These are phyloP conservation scores for Aspergillus sp. DNA, from an alignment of 2,329 filamentous ascomycete species.

Conservation along the genomic window DNA sequence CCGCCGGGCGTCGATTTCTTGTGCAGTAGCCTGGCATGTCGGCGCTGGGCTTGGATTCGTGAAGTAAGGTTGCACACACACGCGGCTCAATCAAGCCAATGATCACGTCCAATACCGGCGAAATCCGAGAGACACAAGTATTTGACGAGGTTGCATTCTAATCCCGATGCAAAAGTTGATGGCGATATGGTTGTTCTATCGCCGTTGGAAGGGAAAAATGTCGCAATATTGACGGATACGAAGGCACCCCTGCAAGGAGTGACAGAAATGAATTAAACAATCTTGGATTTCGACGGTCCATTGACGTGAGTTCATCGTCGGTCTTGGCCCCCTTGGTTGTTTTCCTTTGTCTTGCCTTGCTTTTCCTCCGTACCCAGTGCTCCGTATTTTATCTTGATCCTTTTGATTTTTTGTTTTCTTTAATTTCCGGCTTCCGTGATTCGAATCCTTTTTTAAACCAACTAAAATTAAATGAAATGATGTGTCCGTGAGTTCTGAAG, in stretches of 20 bases:
- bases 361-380: not conserved
- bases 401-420: not conserved
- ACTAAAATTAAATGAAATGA: not conserved
- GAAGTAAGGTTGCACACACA: conserved; percentile 8
- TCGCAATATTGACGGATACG: not conserved
- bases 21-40: conserved; percentile 3
- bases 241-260: not conserved
- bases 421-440: not conserved
- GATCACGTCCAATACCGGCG: conserved; percentile 4
- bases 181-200: not conserved
- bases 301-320: not conserved
- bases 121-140: conserved; percentile 10
- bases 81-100: conserved; percentile 9
- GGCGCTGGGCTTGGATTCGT: conserved; percentile 4
- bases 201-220: not conserved
- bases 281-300: not conserved
- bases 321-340: not conserved
- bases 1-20: conserved; percentile 1
- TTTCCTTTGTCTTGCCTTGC: not conserved
- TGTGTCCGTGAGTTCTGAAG: not conserved
- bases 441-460: no score
- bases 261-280: not conserved
- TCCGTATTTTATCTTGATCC: no score
- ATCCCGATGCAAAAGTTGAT: not conserved
- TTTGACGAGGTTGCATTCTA: not conserved